Conservation (phyloP, 2,329 filamentous ascomycete genomes). For the Raffaelea ambrosiae region DNA sequence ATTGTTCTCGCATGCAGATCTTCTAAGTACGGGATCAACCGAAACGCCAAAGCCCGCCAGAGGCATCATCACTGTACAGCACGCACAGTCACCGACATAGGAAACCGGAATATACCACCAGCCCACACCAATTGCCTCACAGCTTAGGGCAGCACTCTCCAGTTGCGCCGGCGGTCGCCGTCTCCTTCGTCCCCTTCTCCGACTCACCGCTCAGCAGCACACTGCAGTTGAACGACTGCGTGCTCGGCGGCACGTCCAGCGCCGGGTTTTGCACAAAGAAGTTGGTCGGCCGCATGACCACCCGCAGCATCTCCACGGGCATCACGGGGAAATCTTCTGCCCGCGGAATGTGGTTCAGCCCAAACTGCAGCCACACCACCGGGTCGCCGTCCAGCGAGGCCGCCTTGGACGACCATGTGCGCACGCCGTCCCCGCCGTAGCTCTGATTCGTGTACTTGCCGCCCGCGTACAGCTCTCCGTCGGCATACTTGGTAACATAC, state of each 20-base stretch:
- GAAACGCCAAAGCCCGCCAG: too few relatives aligned
- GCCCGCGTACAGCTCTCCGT: slow-evolving; percentile 33
- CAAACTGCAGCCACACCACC: slow-evolving; percentile 49
- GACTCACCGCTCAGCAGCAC: slow-evolving; percentile 17
- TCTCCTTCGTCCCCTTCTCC: neutral
- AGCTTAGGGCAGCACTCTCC: too few relatives aligned
- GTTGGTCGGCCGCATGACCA: slow-evolving; percentile 43
- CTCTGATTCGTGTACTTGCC: slow-evolving; percentile 41
- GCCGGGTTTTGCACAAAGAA: slow-evolving; percentile 44
- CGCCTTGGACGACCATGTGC: slow-evolving; percentile 26
- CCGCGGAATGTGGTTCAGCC: slow-evolving; percentile 57
- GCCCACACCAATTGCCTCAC: too few relatives aligned
- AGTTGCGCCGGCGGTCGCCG: neutral
- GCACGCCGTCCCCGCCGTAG: slow-evolving; percentile 26
- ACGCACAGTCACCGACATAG: too few relatives aligned
- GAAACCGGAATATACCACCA: too few relatives aligned
- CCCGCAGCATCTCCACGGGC: slow-evolving; percentile 49
- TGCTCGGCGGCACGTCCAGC: slow-evolving; percentile 38
- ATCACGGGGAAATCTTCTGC: slow-evolving; percentile 63
- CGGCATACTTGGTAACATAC: slow-evolving; percentile 35
- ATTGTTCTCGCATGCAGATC: too few relatives aligned
- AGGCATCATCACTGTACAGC: too few relatives aligned
- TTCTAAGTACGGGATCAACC: too few relatives aligned
- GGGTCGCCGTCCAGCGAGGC: slow-evolving; percentile 29
- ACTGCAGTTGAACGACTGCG: slow-evolving; percentile 32